A percentile compares a stretch with the other conserved stretches of the same genome.
phyloP scores from a whole-genome alignment of 306 rosid genomes.

The Sphenostylis stenocarpa region DNA sequence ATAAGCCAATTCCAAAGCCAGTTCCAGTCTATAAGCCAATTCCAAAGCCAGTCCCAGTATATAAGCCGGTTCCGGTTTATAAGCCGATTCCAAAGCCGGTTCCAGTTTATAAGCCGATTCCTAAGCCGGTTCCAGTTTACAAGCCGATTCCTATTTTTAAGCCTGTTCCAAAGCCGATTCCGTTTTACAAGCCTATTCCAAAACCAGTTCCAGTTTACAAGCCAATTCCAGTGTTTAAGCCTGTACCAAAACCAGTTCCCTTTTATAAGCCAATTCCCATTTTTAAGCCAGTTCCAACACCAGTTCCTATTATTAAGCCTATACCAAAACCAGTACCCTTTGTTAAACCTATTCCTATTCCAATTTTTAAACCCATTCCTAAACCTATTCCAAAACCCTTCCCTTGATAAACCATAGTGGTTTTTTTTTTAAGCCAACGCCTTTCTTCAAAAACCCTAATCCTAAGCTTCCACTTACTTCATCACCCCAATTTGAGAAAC shows the following conservation, averaged over 20 bases:
- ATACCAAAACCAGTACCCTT: not conserved
- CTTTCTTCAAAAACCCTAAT: not conserved
- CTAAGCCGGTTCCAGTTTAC: not conserved
- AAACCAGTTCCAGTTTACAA: not conserved
- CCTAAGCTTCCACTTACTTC: not conserved
- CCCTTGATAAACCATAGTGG: not conserved
- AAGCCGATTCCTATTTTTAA: not conserved
- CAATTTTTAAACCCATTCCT: not conserved
- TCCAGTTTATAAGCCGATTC: slow-evolving; percentile 3
- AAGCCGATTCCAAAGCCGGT: not conserved
- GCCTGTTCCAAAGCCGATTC: slow-evolving; percentile 19
- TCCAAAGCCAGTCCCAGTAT: not conserved
- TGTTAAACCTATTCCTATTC: not conserved
- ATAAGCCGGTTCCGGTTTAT: not conserved
- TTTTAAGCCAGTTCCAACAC: not conserved
- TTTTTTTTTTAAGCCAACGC: not conserved
- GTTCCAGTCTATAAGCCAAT: not conserved
- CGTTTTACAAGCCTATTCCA: not conserved
- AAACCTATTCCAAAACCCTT: slow-evolving; percentile 14
- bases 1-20: not conserved
- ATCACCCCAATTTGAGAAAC: not conserved
- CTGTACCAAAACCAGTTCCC: not conserved
- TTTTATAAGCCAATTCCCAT: not conserved
- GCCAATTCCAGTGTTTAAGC: not conserved
- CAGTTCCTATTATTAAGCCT: not conserved